Evolutionary conservation across 2,329 filamentous ascomycete genomes (phyloP).

Genomic region (Didymella arachidicola): DNA sequence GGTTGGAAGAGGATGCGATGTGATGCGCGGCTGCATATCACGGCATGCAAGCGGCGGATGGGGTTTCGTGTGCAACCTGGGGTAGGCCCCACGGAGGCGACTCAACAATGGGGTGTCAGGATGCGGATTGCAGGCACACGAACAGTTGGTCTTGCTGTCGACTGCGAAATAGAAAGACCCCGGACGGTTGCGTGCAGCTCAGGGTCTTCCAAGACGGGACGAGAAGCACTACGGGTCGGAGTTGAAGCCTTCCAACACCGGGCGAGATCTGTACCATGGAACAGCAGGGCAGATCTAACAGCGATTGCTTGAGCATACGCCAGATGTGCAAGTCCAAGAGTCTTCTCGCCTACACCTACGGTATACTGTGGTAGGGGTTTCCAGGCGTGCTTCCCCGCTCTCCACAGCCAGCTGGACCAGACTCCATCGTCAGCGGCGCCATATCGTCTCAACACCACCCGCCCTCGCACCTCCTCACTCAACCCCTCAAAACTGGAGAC

Average conservation of each 20-base stretch:
- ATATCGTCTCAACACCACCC: neutral
- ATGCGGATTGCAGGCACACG: slow-evolving; percentile 4
- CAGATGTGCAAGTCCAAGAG: neutral
- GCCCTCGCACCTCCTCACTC: neutral
- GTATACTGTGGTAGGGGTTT: neutral
- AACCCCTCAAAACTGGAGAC: slow-evolving; percentile 3
- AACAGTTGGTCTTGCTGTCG: neutral
- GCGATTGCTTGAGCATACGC: neutral
- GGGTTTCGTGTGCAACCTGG: slow-evolving; percentile 2
- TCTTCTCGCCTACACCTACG: neutral
- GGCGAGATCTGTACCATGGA: slow-evolving; percentile 4
- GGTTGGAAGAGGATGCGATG: neutral
- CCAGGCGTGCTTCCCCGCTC: neutral
- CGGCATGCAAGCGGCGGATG: neutral
- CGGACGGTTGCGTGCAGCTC: slow-evolving; percentile 13
- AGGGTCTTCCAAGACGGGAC: slow-evolving; percentile 15
- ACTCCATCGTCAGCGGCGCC: neutral
- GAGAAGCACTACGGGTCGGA: slow-evolving; percentile 3
- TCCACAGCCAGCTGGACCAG: neutral
- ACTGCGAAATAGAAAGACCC: slow-evolving; percentile 2
- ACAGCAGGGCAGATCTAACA: neutral
- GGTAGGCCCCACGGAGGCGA: slow-evolving; percentile 9
- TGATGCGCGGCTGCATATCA: slow-evolving; percentile 9
- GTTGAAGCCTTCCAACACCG: slow-evolving; percentile 2
- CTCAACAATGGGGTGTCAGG: neutral